Percentiles rank a stretch among this genome's conserved stretches.
Evolutionary conservation across 1,284 basidiomycete genomes (phyloP).

Genomic region (Coriolopsis trogii): DNA sequence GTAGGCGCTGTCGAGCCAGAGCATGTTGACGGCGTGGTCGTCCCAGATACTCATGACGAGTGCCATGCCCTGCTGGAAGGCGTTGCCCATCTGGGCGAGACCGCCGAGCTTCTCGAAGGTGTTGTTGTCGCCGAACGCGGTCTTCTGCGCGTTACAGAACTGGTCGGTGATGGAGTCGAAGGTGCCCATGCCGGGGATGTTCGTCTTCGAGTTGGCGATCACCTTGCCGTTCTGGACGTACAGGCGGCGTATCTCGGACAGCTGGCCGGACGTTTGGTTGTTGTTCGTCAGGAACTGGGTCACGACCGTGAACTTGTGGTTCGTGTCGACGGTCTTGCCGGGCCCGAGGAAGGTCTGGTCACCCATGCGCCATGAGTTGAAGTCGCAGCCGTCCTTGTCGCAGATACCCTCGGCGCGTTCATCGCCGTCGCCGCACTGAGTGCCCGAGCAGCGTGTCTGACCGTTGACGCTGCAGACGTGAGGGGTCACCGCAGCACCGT

Average conservation of each 20-base stretch:
- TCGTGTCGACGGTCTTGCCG: constrained; percentile 46
- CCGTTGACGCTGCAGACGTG: constrained; percentile 48
- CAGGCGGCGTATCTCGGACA: constrained; percentile 54
- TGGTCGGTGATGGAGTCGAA: constrained; percentile 40
- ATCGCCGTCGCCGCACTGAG: constrained; percentile 34
- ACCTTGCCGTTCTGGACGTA: constrained; percentile 55
- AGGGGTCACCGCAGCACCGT: constrained; percentile 52
- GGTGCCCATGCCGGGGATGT: constrained; percentile 44
- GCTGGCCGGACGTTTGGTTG: constrained; percentile 46
- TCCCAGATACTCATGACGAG: constrained; percentile 55
- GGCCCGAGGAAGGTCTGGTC: constrained; percentile 51
- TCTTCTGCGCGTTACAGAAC: constrained; percentile 43
- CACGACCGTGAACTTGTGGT: constrained; percentile 51
- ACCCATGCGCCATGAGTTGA: constrained; percentile 61
- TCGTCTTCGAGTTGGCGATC: constrained; percentile 50
- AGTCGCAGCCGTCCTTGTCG: constrained; percentile 58
- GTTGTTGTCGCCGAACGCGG: constrained; percentile 43
- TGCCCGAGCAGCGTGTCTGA: constrained; percentile 41
- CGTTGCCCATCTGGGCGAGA: constrained; percentile 44
- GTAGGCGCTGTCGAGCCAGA: constrained; percentile 45
- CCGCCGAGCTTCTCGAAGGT: constrained; percentile 50
- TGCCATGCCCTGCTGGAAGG: constrained; percentile 52
- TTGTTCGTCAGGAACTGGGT: constrained; percentile 56
- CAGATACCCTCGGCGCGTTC: constrained; percentile 44
- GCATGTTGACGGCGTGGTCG: constrained; percentile 42